These are phyloP conservation scores for Drechslera avenae DNA, from an alignment of 2,329 filamentous ascomycete species.

Conservation along the genomic window DNA sequence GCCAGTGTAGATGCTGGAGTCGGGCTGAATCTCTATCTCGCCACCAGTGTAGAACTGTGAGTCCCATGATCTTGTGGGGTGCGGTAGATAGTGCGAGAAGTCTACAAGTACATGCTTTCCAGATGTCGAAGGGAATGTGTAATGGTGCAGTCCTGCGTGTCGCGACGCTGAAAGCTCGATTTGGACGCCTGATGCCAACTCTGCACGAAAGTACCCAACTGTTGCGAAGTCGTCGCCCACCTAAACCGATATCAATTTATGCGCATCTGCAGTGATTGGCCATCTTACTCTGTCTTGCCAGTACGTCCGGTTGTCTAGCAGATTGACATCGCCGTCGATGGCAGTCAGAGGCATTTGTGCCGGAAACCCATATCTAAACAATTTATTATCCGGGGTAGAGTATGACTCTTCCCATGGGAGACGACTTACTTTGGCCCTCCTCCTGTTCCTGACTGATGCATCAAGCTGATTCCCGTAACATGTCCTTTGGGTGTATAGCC, in stretches of 20 bases:
- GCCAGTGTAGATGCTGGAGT: slow-evolving; percentile 38
- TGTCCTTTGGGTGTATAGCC: slow-evolving; percentile 50
- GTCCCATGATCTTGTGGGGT: slow-evolving; percentile 42
- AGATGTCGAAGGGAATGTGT: slow-evolving; percentile 44
- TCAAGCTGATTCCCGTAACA: slow-evolving; percentile 48
- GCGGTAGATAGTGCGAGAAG: slow-evolving; percentile 53
- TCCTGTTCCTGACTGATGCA: slow-evolving; percentile 48
- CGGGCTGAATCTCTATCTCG: slow-evolving; percentile 42
- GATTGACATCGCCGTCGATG: slow-evolving; percentile 49
- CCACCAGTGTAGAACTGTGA: slow-evolving; percentile 46
- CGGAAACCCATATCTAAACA: slow-evolving; percentile 41
- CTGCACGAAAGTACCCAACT: slow-evolving; percentile 47
- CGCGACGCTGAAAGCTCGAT: slow-evolving; percentile 46
- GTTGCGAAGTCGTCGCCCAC: slow-evolving; percentile 38
- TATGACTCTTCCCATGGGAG: too few relatives aligned
- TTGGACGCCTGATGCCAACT: slow-evolving; percentile 42
- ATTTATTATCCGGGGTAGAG: too few relatives aligned
- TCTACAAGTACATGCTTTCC: slow-evolving; percentile 55
- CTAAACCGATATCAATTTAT: slow-evolving; percentile 14
- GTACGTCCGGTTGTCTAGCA: slow-evolving; percentile 51
- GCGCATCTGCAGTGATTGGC: rapidly evolving
- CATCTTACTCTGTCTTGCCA: slow-evolving; percentile 46
- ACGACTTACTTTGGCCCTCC: slow-evolving; percentile 40
- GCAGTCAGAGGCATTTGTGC: slow-evolving; percentile 51
- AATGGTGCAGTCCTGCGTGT: slow-evolving; percentile 47